These are phyloP conservation scores for Mucor mucedo DNA, from an alignment of 371 early-diverging fungal genomes.

Conservation along the genomic window DNA sequence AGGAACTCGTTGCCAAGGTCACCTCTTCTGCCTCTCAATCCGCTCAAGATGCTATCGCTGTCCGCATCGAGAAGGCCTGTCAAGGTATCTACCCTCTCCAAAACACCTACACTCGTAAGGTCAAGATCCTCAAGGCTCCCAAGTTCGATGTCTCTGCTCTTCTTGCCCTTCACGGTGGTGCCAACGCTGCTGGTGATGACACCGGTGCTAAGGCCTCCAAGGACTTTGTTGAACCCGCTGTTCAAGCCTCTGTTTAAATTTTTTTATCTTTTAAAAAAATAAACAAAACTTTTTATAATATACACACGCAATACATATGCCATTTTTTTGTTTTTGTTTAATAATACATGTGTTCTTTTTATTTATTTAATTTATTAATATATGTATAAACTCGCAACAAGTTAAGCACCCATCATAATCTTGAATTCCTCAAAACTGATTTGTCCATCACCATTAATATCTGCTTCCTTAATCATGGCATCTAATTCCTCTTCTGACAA, in stretches of 20 bases:
- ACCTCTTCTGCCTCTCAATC: conserved; percentile 59
- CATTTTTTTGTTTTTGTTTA: neutral
- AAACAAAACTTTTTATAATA: neutral
- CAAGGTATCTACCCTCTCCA: conserved; percentile 99
- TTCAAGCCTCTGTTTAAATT: conserved; percentile 75
- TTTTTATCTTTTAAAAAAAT: neutral
- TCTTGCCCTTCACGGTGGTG: conserved; percentile 92
- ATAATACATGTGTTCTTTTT: no score
- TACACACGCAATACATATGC: neutral
- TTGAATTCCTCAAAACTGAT: conserved; percentile 55
- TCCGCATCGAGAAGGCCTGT: conserved; percentile 97
- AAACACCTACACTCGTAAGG: conserved; percentile 98
- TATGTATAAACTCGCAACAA: neutral
- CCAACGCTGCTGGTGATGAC: conserved; percentile 67
- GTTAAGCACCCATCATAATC: conserved; percentile 67
- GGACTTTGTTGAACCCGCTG: conserved; percentile 85
- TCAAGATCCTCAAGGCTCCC: conserved; percentile 99
- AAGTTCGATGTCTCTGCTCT: conserved; percentile 96
- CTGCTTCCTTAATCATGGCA: conserved; percentile 70
- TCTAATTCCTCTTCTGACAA: conserved; percentile 66
- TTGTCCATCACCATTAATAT: conserved; percentile 50
- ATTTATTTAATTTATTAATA: no score
- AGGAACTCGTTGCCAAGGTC: conserved; percentile 97
- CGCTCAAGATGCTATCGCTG: conserved; percentile 84
- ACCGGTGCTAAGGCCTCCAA: conserved; percentile 73